Base-by-base conservation (phyloP, 2,329 filamentous ascomycete species). In the Fusarium nematophilum region DNA sequence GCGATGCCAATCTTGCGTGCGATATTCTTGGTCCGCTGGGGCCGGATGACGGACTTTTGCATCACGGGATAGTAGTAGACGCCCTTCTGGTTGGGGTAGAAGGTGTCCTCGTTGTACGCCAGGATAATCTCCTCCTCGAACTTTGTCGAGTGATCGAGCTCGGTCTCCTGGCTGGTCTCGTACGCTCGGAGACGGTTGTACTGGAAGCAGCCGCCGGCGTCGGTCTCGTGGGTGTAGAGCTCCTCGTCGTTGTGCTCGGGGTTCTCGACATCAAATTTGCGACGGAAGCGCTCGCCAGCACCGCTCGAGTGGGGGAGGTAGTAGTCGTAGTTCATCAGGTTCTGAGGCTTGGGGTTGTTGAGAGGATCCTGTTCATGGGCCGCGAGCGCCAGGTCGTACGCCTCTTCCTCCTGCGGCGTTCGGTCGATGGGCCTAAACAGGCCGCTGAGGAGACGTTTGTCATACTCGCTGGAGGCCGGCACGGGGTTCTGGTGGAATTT, bases 11-110 rank as follows among this genome's bases (percentile, higher is more conserved):
- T 76, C 26, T 78, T 83, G 39, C 83, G 82, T 38, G 84, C 81
- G 62, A 88, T 87, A 69, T 86, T 86, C 78, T 85, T 88, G 57
- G 81, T 83, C 53, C 87, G 82, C 73, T 88, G 86, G 25, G 85
- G 86, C 37, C 86, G 80, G 66, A 90, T 85, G 17, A 81, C 80
- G 39, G 81, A 85, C 48, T 85, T 83, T 72, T 89, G 86, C 75
- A 90, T 84, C 59, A 90, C 81, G 4, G 88, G 88, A 66, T 90
- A 90, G 74, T 89, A 90, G 72, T 87, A 89, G 10, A 83, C 84
- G 6, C 81, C 87, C 71, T 84, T 85, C 61, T 85, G 80, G 51
- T 76, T 73, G 44, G 80, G 80, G 59, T 81, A 79, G 42, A 75
- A 67, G 18, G 74, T 81, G 59, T 83, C 82, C 59, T 86, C 81